Evolutionary conservation across 805 yeast species (phyloP), one percentile per base, ranked within the genome.

Genomic region (Pichia cephalocereana): DNA sequence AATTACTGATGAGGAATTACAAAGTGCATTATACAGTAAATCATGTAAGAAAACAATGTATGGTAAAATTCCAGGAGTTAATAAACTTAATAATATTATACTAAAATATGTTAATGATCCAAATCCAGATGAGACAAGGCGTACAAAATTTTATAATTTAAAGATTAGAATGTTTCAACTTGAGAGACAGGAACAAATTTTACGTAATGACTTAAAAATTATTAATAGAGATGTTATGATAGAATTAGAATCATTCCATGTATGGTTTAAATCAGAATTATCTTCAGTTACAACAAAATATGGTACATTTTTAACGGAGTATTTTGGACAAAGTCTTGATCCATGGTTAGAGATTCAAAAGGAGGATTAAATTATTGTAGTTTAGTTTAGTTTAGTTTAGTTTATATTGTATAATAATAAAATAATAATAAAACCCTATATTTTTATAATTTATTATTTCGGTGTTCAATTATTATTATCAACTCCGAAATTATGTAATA

Each of bases 21-120:
- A 62, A 45, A 55, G 63, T 45, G 63, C 64, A 5, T 48, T 62
- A 42, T 64, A 59, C 37, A 47, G 58, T 43, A 55, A 58, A 48
- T 56, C 64, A 1, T 44, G 19, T 7, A 57, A 61, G 41, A 58
- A 62, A 40, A 49, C 63, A 17, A 53, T 57, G 27, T 63, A 57
- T 45, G 66, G 59, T 14, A 67, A 61, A 40, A 64, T 67, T 9
- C 71, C 71, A 1, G 70, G 69, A 4, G 51, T 67, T 32, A 64
- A 57, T 42, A 65, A 58, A 45, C 43, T 67, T n/a, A 66, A 64
- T 50, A 66, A 57, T 44, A 64, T 62, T 36, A 56, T 67, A 4
- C 52, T 57, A 31, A 64, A 66, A 43, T 64, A 66, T 49, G 55
- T 53, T 11, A 65, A 67, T 32, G 70, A 67, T 42, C 52, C 59